A percentile compares a stretch with the other conserved stretches of the same genome.
phyloP scores from a whole-genome alignment of 345 rosid species.

The Heritiera fomes region DNA sequence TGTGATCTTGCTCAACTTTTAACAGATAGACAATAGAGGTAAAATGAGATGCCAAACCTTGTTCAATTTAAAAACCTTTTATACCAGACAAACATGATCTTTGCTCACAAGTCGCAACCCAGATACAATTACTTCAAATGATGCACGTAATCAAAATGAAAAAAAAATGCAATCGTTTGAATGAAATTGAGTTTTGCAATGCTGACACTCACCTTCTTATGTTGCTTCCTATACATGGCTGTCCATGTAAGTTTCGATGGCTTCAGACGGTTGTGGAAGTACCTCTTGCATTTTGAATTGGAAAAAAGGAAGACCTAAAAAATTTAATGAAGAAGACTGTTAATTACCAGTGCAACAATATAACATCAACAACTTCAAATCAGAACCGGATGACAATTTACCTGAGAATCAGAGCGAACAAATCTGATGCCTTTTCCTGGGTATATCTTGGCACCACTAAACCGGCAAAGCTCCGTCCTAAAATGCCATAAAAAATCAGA shows the following conservation, averaged over 20 bases:
- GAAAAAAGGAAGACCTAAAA: constrained; percentile 66
- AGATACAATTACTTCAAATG: background rate
- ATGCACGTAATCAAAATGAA: background rate
- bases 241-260: constrained; percentile 86
- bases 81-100: background rate
- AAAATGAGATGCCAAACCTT: background rate
- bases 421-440: constrained; percentile 75
- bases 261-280: constrained; percentile 74
- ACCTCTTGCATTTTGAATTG: constrained; percentile 79
- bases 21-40: background rate
- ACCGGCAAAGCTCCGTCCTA: constrained; percentile 73
- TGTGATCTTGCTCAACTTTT: background rate
- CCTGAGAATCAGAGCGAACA: constrained; percentile 74
- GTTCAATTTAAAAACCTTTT: too few species aligned
- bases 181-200: background rate
- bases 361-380: background rate
- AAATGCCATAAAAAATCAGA: background rate
- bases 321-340: background rate
- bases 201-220: constrained; percentile 59
- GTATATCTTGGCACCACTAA: constrained; percentile 71
- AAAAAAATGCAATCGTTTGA: background rate
- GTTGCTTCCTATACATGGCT: constrained; percentile 78
- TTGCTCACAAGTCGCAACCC: background rate
- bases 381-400: constrained; percentile 10
- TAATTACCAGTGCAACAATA: background rate